phyloP scores from a whole-genome alignment of 169 alveolate genomes.

The Nephromyces sp. region DNA sequence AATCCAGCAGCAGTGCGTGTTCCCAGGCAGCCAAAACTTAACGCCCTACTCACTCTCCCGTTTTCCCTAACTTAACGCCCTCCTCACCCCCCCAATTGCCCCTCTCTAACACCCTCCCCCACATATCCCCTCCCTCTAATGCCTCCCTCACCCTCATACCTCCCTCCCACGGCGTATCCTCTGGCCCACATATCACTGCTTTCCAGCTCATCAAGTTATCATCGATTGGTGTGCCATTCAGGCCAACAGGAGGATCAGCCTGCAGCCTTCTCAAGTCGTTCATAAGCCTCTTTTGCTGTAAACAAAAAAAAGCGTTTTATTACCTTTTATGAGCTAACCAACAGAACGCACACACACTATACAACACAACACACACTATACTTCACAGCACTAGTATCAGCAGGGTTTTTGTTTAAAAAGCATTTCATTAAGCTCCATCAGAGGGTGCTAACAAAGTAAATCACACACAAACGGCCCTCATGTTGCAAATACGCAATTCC shows the following conservation, averaged over 20 bases:
- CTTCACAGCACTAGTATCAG: too few species aligned
- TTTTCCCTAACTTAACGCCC: background rate
- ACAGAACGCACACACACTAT: too few species aligned
- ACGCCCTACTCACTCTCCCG: too few species aligned
- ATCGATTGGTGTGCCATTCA: conserved; percentile 88
- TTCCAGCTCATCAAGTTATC: conserved; percentile 90
- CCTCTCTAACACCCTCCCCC: background rate
- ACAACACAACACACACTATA: too few species aligned
- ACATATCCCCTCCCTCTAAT: background rate
- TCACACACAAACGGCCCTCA: too few species aligned
- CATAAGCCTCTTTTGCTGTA: conserved; percentile 59
- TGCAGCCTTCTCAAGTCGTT: conserved; percentile 83
- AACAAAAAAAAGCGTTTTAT: conserved; percentile 2
- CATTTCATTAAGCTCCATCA: too few species aligned
- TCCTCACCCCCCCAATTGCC: background rate
- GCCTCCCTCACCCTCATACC: conserved; percentile 17
- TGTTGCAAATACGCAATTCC: too few species aligned
- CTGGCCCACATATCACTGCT: conserved; percentile 95
- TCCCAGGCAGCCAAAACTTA: background rate
- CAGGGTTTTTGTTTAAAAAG: too few species aligned
- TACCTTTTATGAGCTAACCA: too few species aligned
- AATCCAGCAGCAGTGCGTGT: background rate
- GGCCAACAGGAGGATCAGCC: conserved; percentile 80
- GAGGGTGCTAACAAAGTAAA: too few species aligned
- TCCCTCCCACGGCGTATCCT: conserved; percentile 91